Evolutionary conservation across 768 basidiomycete genomes (phyloP).

Genomic region (Russula abietina): DNA sequence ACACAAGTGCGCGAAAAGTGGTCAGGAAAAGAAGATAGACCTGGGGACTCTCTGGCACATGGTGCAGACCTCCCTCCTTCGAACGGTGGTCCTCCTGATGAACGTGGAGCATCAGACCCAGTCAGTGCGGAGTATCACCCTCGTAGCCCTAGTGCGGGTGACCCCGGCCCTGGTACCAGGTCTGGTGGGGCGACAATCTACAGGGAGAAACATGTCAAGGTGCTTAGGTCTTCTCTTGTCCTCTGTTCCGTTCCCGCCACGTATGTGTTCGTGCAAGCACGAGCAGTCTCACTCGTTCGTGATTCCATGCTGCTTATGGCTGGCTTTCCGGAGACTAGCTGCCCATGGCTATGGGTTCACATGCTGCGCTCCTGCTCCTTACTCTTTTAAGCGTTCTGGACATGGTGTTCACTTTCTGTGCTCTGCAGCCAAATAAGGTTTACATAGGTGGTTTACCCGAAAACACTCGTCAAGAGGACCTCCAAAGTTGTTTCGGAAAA

Average conservation of each 20-base stretch:
- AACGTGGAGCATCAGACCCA: conserved; percentile 21
- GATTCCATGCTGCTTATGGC: conserved; percentile 27
- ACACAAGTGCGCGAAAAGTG: conserved; percentile 25
- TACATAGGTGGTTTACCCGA: conserved; percentile 88
- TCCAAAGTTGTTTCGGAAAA: conserved; percentile 82
- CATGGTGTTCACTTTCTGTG: conserved; percentile 55
- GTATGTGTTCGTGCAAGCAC: conserved; percentile 29
- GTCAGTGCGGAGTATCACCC: conserved; percentile 22
- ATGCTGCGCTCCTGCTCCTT: conserved; percentile 45
- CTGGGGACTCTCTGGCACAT: conserved; percentile 24
- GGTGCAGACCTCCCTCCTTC: conserved; percentile 23
- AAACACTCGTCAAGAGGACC: conserved; percentile 78
- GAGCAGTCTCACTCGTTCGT: conserved; percentile 21
- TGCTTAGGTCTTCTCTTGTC: conserved; percentile 67
- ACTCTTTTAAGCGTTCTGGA: conserved; percentile 40
- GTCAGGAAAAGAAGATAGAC: conserved; percentile 23
- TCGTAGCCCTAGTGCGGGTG: conserved; percentile 24
- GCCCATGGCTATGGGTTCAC: conserved; percentile 34
- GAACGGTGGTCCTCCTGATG: conserved; percentile 25
- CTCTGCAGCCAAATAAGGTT: conserved; percentile 86
- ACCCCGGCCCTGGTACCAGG: conserved; percentile 19
- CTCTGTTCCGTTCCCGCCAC: conserved; percentile 22
- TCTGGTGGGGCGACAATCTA: conserved; percentile 24
- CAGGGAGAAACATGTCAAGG: conserved; percentile 80
- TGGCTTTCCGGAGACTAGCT: conserved; percentile 25